Evolutionary conservation across 2,329 filamentous ascomycete species (phyloP).

Genomic region (Trichophyton verrucosum): DNA sequence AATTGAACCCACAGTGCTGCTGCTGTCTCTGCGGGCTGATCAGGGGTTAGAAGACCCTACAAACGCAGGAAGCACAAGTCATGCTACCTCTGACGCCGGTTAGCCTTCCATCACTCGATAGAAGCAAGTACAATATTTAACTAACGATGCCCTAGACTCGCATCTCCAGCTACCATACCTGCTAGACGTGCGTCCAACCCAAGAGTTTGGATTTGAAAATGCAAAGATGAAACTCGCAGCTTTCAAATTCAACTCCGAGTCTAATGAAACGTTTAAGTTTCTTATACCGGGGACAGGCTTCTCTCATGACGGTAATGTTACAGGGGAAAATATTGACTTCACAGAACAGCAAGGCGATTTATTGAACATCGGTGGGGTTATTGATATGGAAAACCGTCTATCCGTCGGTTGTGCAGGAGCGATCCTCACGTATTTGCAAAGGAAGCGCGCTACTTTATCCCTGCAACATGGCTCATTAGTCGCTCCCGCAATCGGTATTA

Average conservation of each 20-base stretch:
- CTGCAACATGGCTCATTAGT: slow-evolving; percentile 47
- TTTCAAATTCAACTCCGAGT: slow-evolving; percentile 41
- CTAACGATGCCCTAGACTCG: slow-evolving; percentile 26
- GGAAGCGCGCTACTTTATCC: slow-evolving; percentile 51
- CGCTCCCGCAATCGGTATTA: slow-evolving; percentile 47
- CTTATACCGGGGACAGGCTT: slow-evolving; percentile 49
- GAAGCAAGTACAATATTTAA: neutral
- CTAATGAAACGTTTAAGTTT: slow-evolving; percentile 41
- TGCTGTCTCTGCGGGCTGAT: slow-evolving; percentile 46
- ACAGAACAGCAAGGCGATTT: slow-evolving; percentile 50
- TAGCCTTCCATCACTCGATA: neutral
- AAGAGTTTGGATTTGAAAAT: slow-evolving; percentile 58
- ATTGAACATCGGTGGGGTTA: slow-evolving; percentile 54
- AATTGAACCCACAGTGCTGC: slow-evolving; percentile 48
- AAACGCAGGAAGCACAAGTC: slow-evolving; percentile 12
- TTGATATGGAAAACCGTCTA: slow-evolving; percentile 61
- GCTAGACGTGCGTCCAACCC: slow-evolving; percentile 55
- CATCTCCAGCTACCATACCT: slow-evolving; percentile 45
- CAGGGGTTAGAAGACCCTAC: slow-evolving; percentile 23
- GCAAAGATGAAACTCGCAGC: slow-evolving; percentile 55
- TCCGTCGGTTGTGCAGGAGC: slow-evolving; percentile 83
- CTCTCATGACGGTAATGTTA: slow-evolving; percentile 30
- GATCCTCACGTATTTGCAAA: slow-evolving; percentile 64
- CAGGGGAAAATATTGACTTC: slow-evolving; percentile 31
- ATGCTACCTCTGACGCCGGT: neutral